phyloP scores from a whole-genome alignment of 768 basidiomycete genomes.

The Lyophyllum shimeji region DNA sequence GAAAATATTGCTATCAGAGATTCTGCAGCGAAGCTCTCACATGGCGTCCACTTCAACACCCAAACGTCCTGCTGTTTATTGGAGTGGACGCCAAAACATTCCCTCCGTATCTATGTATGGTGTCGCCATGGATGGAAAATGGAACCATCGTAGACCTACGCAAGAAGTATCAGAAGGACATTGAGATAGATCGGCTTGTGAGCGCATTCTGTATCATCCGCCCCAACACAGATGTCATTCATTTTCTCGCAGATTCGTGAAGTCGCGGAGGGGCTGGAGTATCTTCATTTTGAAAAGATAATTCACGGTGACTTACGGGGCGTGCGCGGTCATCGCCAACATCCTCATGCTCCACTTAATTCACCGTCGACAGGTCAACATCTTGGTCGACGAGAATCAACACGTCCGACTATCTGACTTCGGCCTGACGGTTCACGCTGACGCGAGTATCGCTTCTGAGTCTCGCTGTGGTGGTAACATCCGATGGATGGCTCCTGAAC shows the following conservation, averaged over 20 bases:
- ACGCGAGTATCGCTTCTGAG: slow-evolving; percentile 17
- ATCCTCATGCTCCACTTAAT: not conserved
- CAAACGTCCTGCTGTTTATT: slow-evolving; percentile 25
- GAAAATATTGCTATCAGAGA: slow-evolving; percentile 12
- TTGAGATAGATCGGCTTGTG: slow-evolving; percentile 19
- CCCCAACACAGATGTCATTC: not conserved
- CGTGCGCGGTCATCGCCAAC: slow-evolving; percentile 5
- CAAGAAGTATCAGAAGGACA: slow-evolving; percentile 12
- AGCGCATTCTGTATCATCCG: not conserved
- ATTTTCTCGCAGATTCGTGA: slow-evolving; percentile 14
- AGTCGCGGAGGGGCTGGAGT: slow-evolving; percentile 16
- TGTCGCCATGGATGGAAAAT: slow-evolving; percentile 24
- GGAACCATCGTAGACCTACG: slow-evolving; percentile 22
- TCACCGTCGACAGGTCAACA: slow-evolving; percentile 17
- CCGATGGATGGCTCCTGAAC: slow-evolving; percentile 32
- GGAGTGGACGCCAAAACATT: slow-evolving; percentile 24
- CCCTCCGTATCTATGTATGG: slow-evolving; percentile 23
- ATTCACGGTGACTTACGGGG: slow-evolving; percentile 24
- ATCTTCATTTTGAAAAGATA: slow-evolving; percentile 17
- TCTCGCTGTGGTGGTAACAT: slow-evolving; percentile 19
- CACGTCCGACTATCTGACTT: slow-evolving; percentile 29
- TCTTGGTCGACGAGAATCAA: slow-evolving; percentile 21
- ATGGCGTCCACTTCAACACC: slow-evolving; percentile 26
- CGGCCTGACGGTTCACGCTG: slow-evolving; percentile 23
- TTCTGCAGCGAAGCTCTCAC: slow-evolving; percentile 26